phyloP scores from a whole-genome alignment of 805 yeast species.

The Priceomyces castillae region DNA sequence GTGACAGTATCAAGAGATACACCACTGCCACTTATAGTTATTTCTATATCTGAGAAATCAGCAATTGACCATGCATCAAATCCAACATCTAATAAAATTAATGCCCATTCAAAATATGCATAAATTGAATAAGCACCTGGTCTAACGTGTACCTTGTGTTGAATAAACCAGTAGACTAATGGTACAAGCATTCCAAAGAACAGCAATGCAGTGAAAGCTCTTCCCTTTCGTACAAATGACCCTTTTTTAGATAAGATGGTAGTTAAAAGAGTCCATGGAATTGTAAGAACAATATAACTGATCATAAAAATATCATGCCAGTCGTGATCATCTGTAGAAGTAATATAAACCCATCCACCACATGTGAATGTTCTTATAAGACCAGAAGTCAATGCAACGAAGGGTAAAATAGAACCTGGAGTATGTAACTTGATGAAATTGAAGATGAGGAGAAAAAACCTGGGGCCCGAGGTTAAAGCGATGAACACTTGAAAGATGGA shows the following conservation, averaged over 20 bases:
- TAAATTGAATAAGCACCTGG: slow-evolving; percentile 96
- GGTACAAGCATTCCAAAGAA: slow-evolving; percentile 80
- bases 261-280: slow-evolving; percentile 83
- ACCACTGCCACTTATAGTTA: slow-evolving; percentile 37
- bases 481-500: slow-evolving; percentile 87
- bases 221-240: slow-evolving; percentile 47
- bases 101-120: slow-evolving; percentile 92
- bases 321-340: slow-evolving; percentile 96
- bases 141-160: slow-evolving; percentile 81
- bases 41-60: slow-evolving; percentile 65
- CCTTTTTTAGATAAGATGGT: slow-evolving; percentile 47
- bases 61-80: slow-evolving; percentile 77
- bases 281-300: slow-evolving; percentile 76
- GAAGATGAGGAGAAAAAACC: slow-evolving; percentile 63
- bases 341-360: slow-evolving; percentile 98
- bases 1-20: slow-evolving; percentile 16
- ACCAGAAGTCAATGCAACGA: slow-evolving; percentile 58
- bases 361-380: slow-evolving; percentile 87
- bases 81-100: slow-evolving; percentile 76
- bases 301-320: slow-evolving; percentile 96
- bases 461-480: slow-evolving; percentile 91
- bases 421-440: slow-evolving; percentile 48
- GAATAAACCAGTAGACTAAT: slow-evolving; percentile 82
- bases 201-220: slow-evolving; percentile 50
- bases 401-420: slow-evolving; percentile 33